These are phyloP conservation scores for Gypsophila paniculata DNA, from an alignment of 179 eudicot genomes.

Conservation along the genomic window DNA sequence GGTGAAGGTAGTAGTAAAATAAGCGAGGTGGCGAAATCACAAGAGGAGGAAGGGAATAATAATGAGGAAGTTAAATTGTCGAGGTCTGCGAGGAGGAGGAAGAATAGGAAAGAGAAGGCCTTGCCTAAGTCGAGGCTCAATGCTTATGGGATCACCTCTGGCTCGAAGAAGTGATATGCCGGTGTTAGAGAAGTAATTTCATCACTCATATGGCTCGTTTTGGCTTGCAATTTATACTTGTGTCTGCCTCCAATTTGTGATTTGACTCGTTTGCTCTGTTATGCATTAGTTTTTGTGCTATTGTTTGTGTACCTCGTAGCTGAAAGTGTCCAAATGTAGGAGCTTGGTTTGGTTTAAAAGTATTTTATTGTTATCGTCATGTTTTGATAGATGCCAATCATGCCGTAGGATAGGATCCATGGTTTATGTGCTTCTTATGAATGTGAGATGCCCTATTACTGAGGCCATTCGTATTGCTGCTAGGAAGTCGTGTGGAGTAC, in stretches of 20 bases:
- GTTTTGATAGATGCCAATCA: neutral
- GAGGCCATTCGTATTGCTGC: too few relatives aligned
- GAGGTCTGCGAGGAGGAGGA: constrained; percentile 53
- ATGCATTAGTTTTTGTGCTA: neutral
- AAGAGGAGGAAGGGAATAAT: constrained; percentile 29
- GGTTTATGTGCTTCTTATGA: neutral
- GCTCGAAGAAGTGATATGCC: constrained; percentile 39
- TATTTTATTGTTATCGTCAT: neutral
- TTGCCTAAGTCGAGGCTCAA: constrained; percentile 40
- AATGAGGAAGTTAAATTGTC: constrained; percentile 37
- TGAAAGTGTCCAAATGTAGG: neutral
- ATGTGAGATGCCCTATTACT: too few relatives aligned
- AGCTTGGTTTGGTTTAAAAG: neutral
- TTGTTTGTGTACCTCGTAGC: neutral
- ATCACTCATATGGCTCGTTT: neutral
- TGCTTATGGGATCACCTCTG: constrained; percentile 58
- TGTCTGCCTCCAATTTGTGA: neutral
- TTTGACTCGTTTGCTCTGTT: neutral
- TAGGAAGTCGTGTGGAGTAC: too few relatives aligned
- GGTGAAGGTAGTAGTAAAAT: constrained; percentile 18
- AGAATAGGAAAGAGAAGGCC: constrained; percentile 38
- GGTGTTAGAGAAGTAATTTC: constrained; percentile 17
- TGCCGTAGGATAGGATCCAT: neutral
- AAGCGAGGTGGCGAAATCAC: constrained; percentile 19
- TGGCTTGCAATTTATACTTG: constrained; percentile 7